Percentiles rank a stretch among this genome's conserved stretches.
These are phyloP conservation scores for Colletotrichum brevisporum DNA, from an alignment of 2,329 filamentous ascomycete genomes.

Conservation along the genomic window DNA sequence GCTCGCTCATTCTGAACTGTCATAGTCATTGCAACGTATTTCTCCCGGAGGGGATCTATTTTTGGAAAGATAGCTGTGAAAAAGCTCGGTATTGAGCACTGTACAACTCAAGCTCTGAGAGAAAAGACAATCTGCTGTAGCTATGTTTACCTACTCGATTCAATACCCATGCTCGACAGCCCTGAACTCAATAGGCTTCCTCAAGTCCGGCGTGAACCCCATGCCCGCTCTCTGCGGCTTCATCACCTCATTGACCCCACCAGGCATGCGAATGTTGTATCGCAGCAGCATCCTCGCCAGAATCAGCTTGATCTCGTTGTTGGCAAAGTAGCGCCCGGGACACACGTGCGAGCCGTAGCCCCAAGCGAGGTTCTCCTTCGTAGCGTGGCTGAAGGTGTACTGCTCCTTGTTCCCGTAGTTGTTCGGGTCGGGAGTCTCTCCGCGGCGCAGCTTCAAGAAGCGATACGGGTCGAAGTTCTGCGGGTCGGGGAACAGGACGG, in stretches of 20 bases:
- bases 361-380: conserved; percentile 48
- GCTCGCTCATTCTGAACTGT: no score
- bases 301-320: conserved; percentile 53
- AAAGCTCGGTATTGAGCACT: no score
- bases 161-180: neutral
- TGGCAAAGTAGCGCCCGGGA: conserved; percentile 55
- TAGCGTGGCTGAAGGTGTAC: conserved; percentile 55
- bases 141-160: neutral
- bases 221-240: conserved; percentile 22
- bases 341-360: conserved; percentile 55
- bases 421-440: conserved; percentile 12
- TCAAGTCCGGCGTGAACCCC: conserved; percentile 14
- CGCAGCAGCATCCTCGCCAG: conserved; percentile 48
- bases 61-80: no score
- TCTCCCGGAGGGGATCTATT: no score
- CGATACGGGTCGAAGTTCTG: conserved; percentile 20
- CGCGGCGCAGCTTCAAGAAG: conserved; percentile 21
- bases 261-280: conserved; percentile 45
- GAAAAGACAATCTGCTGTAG: no score
- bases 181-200: conserved; percentile 21
- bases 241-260: conserved; percentile 19
- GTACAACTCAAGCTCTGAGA: no score
- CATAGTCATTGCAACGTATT: no score
- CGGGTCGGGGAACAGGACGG: conserved; percentile 14
- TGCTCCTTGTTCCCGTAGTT: conserved; percentile 29